Evolutionary conservation across 2,329 filamentous ascomycete species (phyloP).

Genomic region (Neofusicoccum ribis): DNA sequence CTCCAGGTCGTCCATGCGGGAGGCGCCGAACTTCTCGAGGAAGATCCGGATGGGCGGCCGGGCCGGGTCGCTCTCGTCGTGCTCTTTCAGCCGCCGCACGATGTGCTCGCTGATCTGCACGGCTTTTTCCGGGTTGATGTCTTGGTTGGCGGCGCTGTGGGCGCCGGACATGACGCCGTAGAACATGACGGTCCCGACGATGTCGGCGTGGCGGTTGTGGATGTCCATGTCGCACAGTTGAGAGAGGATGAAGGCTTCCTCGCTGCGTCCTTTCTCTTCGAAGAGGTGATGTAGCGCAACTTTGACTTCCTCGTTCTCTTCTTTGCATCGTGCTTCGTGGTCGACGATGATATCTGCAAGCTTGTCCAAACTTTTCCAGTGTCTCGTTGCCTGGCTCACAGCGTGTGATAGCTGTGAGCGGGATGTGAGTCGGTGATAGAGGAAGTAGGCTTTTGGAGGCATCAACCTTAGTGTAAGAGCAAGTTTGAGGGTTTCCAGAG

Average conservation of each 20-base stretch:
- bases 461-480: not conserved
- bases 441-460: not conserved
- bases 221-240: slow-evolving; percentile 20
- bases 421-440: not conserved
- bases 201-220: slow-evolving; percentile 17
- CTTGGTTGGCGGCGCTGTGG: not conserved
- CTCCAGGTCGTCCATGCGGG: slow-evolving; percentile 18
- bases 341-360: not conserved
- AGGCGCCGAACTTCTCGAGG: slow-evolving; percentile 20
- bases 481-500: not conserved
- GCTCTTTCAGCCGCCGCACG: not conserved
- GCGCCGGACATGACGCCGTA: slow-evolving; percentile 22
- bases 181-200: slow-evolving; percentile 22
- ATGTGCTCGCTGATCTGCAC: not conserved
- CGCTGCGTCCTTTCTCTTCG: not conserved
- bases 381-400: not conserved
- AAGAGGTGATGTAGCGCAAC: not conserved
- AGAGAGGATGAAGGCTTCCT: slow-evolving; percentile 17
- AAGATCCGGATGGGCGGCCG: not conserved
- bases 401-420: not conserved
- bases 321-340: not conserved
- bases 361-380: not conserved
- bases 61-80: too few species aligned
- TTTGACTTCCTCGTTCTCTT: not conserved
- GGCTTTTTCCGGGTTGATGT: not conserved